Evolutionary conservation across 148 eudicot genomes (phyloP), one percentile per base, ranked within the genome.

Genomic region (Gaultheria prostrata): DNA sequence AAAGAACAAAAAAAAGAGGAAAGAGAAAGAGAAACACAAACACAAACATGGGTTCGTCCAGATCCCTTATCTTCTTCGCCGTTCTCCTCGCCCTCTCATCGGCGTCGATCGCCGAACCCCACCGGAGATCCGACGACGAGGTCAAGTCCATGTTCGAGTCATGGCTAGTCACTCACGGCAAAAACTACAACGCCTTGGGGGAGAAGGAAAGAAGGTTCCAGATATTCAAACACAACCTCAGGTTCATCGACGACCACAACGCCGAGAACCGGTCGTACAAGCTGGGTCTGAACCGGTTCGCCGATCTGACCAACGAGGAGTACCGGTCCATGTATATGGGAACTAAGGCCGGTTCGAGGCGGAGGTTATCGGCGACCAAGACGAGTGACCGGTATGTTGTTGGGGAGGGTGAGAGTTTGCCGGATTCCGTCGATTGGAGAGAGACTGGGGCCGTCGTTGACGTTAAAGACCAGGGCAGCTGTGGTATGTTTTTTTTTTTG

Each of bases 241-340:
- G 81, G 53, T 93, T 79, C 84, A 91, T 94, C 69, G 92, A 94
- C n/a, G 87, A 94, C 54, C 91, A 91, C 69, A 96, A 94, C 85
- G 85, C 93, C 0, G 79, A 77, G 81, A 80, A 94, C 82, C 83
- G 56, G 76, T 77, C 79, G 6, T 94, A 76, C 82, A 85, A 85
- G 88, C 88, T 96, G 0, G 98, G 97, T 26, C 78, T 93, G 84
- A 96, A 90, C 82, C 87, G 84, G 86, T 96, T 96, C 61, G 97
- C 98, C 26, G 98, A 96, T 85, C 82, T 93, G 72, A 94, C 94
- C 15, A 93, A 94, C 86, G 95, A 94, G 51, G 98, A 96, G 91
- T 96, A 86, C 89, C 88, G 92, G 50, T 87, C 88, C 12, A 93
- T 0, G 84, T 90, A 91, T 83, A 76, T 93, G 80, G 93, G 98